Base-by-base conservation (phyloP, 495 filamentous ascomycete genomes). In the Chaetomium cochliodes region DNA sequence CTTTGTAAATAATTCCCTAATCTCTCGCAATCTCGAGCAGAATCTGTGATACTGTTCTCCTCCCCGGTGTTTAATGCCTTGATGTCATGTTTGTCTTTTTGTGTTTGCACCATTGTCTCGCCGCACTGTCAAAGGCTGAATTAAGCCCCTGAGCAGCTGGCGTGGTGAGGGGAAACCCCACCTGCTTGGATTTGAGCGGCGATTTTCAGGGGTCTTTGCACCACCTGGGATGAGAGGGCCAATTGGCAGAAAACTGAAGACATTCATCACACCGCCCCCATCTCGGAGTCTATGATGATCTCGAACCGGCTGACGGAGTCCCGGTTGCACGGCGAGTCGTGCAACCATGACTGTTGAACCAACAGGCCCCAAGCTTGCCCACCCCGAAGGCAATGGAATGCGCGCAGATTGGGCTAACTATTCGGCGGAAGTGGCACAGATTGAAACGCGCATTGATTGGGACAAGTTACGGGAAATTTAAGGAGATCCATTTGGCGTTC, bases 1-100 rank as follows among this genome's bases (percentile, higher is more conserved):
- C 23, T 25, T 56, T 63, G 60, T 63, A 63, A 47, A 63, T 63
- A 63, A 47, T 23, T 25, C 41, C 60, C 42, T 63, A 63, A 63
- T 56, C 5, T 56, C 52, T 62, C 30, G 47, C 49, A 51, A 52
- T 62, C 56, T 41, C 58, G 58, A 60, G 47, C 26, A 60, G 58
- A 41, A 60, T 16, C 5, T 26, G 28, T 52, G 13, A 60, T 39
- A 1, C 25, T n/a, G 12, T 28, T 2, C 16, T 46, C 42, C 46
- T 20, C 56, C 42, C 37, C n/a, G n/a, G n/a, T n/a, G n/a, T n/a
- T n/a, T n/a, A 58, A 5, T 26, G 0, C 16, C 39, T 9, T 28
- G 12, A 50, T 47, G 3, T 28, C 51, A 30, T 28, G 15, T 30
- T 16, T 56, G 44, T 30, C n/a, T 30, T 30, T 6, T 2, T n/a